A percentile compares a stretch with the other conserved stretches of the same genome.
phyloP scores from a whole-genome alignment of 2,329 filamentous ascomycete species.

The Mollisiaceae sp. region DNA sequence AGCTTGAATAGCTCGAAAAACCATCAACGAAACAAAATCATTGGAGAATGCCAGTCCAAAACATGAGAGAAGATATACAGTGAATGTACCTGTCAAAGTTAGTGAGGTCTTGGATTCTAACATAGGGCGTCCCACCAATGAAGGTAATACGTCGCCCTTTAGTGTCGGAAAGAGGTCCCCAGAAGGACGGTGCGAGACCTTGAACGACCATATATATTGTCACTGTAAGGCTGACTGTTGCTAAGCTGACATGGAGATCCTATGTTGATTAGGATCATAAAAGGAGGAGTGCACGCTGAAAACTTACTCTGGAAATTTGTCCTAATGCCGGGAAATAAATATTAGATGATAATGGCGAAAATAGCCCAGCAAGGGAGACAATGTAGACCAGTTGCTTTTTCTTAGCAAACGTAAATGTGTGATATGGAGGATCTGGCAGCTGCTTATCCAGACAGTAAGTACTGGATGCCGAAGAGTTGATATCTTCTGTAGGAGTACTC shows the following conservation, averaged over 20 bases:
- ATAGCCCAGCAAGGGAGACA: slow-evolving; percentile 55
- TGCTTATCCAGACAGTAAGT: slow-evolving; percentile 25
- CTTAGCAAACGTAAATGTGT: slow-evolving; percentile 45
- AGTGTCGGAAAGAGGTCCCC: slow-evolving; percentile 54
- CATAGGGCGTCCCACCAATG: slow-evolving; percentile 24
- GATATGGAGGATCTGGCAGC: slow-evolving; percentile 40
- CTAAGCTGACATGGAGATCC: slow-evolving; percentile 32
- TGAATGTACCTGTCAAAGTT: slow-evolving; percentile 45
- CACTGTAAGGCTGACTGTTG: slow-evolving; percentile 47
- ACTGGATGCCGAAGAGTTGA: slow-evolving; percentile 13
- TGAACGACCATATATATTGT: slow-evolving; percentile 57
- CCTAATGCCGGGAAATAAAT: slow-evolving; percentile 56
- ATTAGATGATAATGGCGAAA: slow-evolving; percentile 57
- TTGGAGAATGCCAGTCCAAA: slow-evolving; percentile 50
- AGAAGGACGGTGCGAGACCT: slow-evolving; percentile 54
- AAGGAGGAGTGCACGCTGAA: not conserved
- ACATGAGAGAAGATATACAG: slow-evolving; percentile 54
- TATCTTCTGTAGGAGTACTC: not conserved
- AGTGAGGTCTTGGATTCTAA: slow-evolving; percentile 27
- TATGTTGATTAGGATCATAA: not conserved
- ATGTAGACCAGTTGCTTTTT: slow-evolving; percentile 55
- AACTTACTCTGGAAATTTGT: slow-evolving; percentile 43
- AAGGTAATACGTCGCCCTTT: slow-evolving; percentile 48
- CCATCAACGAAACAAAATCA: slow-evolving; percentile 50
- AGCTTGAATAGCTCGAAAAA: slow-evolving; percentile 54